phyloP scores from a whole-genome alignment of 257 asterid species.

The Solanum medicagineum region DNA sequence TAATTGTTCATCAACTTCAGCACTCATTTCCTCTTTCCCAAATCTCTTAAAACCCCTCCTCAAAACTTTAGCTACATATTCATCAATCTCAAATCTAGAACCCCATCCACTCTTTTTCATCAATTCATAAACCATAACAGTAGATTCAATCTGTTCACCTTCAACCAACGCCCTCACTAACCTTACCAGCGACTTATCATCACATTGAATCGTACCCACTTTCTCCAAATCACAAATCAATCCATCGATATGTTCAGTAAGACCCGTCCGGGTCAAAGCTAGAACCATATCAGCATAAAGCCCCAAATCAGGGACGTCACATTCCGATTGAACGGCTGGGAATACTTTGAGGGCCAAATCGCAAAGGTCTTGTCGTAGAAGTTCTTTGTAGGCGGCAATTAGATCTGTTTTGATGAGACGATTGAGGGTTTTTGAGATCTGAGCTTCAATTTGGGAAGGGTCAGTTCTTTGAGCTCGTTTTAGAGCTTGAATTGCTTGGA shows the following conservation, averaged over 20 bases:
- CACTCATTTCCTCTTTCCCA: conserved; percentile 58
- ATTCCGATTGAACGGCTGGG: conserved; percentile 50
- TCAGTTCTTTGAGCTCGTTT: conserved; percentile 57
- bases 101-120: conserved; percentile 56
- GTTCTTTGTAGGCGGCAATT: conserved; percentile 67
- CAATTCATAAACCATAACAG: conserved; percentile 67
- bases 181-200: conserved; percentile 49
- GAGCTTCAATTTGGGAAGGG: conserved; percentile 17
- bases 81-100: conserved; percentile 36
- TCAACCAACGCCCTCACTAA: conserved; percentile 62
- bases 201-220: conserved; percentile 30
- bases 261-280: conserved; percentile 43
- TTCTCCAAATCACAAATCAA: conserved; percentile 39
- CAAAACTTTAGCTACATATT: conserved; percentile 61
- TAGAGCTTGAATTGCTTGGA: conserved; percentile 82
- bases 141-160: conserved; percentile 46
- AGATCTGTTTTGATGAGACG: conserved; percentile 88
- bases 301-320: conserved; percentile 40
- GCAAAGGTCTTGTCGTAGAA: conserved; percentile 75
- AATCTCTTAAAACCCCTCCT: conserved; percentile 60
- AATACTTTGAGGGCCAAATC: conserved; percentile 52
- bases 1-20: conserved; percentile 57
- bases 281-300: conserved; percentile 48
- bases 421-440: conserved; percentile 29
- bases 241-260: conserved; percentile 40